Evolutionary conservation across 495 filamentous ascomycete genomes (phyloP), one percentile per base, ranked within the genome.

Genomic region (Penicillium daleae): DNA sequence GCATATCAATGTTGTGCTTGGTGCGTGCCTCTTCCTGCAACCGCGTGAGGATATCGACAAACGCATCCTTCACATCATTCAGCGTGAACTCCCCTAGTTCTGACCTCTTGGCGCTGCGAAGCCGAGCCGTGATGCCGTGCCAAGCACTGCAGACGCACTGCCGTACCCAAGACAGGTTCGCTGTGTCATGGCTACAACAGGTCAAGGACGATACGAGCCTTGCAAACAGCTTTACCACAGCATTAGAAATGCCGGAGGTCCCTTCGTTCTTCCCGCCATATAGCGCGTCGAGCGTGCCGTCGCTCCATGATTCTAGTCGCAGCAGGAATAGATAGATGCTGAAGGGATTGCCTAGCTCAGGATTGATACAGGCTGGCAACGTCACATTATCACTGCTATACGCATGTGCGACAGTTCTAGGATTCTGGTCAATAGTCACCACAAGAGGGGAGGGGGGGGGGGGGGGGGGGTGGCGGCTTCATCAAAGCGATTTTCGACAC

Each of bases 361-460:
- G 51, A 32, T 54, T 54, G 51, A 54, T 54, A 54, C 51, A 54
- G 27, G 51, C 51, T 54, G 27, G 27, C 51, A 54, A 54, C 51
- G 51, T 54, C 51, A 54, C 51, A 54, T 54, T 54, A 54, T 54
- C 51, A 33, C 51, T 54, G 51, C 51, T 54, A 33, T 54, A 54
- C 51, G 51, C 51, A 54, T 54, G 51, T 54, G 51, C 51, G 51
- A 54, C 51, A 54, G 51, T 54, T 54, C 51, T 54, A 54, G 51
- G 51, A 33, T 54, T 54, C 51, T 54, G 51, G 51, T 54, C 51
- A 54, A 33, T 54, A 33, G 12, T 54, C 51, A 35, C 27, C 51
- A 54, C 12, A 54, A 33, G 31, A 7, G 6, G 31, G 7, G 31
- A 10, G 6, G 31, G 31, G 31, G 31, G 31, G 2, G 2, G 31